Evolutionary conservation across 345 rosid genomes (phyloP), one percentile per base, ranked within the genome.

Genomic region (Balakata baccata): DNA sequence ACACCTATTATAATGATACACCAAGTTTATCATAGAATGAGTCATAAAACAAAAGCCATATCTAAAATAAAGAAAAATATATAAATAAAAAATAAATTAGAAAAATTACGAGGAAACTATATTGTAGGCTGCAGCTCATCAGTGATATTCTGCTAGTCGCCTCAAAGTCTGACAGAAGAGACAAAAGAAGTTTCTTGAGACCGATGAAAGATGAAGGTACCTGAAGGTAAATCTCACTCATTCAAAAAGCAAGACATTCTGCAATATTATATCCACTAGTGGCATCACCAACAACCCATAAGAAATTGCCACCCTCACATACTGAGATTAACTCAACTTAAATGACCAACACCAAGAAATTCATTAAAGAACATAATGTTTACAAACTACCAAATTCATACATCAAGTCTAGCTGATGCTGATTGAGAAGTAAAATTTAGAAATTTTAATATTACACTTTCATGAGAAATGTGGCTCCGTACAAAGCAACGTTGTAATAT

Each of bases 381-480:
- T 38, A 23, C 8, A 54, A n/a, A 22, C n/a, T 45, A 41, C 34
- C 56, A 25, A 23, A 57, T 4, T 16, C 16, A 43, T 57, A 66
- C 49, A 46, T 34, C 46, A 74, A 9, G 20, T 52, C 37, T 68
- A 29, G 11, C 14, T 70, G 18, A 49, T 49, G 11, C 14, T 70
- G 18, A 49, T 49, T 50, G 56, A 11, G 18, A 14, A 52, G 56
- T 13, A 52, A 52, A n/a, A 18, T 11, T 0, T 16, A 54, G 25
- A 29, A 29, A 29, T 29, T 29, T 29, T 20, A 54, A 18, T 18
- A 18, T 54, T 25, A 54, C 23, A 54, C 25, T 54, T 18, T 25
- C 59, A 54, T 54, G 25, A 20, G 10, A 73, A 64, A 64, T 61
- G 18, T 7, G 68, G 65, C 57, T 8, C 49, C 75, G 3, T 18